Evolutionary conservation across 352 stramenopile species (phyloP).

Genomic region (Lagenidium sp.): DNA sequence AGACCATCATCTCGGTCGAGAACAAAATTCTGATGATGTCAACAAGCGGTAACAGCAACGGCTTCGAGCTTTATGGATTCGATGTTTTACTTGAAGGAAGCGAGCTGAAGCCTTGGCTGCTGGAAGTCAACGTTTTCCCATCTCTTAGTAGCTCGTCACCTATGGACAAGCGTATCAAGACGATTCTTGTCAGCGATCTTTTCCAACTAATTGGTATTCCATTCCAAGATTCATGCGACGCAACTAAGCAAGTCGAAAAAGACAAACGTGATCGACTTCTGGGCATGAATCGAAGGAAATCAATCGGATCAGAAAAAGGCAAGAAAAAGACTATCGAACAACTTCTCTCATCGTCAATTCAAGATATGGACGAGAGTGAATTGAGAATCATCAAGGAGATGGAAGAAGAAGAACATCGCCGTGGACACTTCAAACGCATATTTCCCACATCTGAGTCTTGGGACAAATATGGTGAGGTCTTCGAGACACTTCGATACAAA

Average conservation of each 20-base stretch:
- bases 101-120: slow-evolving; percentile 68
- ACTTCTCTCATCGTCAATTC: too few species aligned
- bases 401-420: slow-evolving; percentile 50
- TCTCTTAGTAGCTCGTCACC: slow-evolving; percentile 78
- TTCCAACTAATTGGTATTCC: slow-evolving; percentile 72
- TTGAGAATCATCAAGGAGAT: slow-evolving; percentile 42
- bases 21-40: slow-evolving; percentile 43
- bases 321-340: background rate
- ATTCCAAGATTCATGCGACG: slow-evolving; percentile 28
- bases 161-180: slow-evolving; percentile 88
- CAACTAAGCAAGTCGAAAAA: slow-evolving; percentile 24
- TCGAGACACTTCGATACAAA: slow-evolving; percentile 42
- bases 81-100: slow-evolving; percentile 78
- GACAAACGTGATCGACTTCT: slow-evolving; percentile 40
- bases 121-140: slow-evolving; percentile 89
- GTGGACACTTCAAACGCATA: slow-evolving; percentile 63
- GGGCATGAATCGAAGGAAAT: slow-evolving; percentile 19
- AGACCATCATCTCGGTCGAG: slow-evolving; percentile 86
- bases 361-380: slow-evolving; percentile 55
- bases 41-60: slow-evolving; percentile 13
- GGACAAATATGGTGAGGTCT: slow-evolving; percentile 38
- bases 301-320: slow-evolving; percentile 7
- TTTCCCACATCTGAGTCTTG: slow-evolving; percentile 53
- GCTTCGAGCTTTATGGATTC: slow-evolving; percentile 88
- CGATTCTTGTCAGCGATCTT: slow-evolving; percentile 78